Percentiles rank a stretch among this genome's conserved stretches.
Evolutionary conservation across 1,284 basidiomycete species (phyloP).

Genomic region (Phlebopus sp.): DNA sequence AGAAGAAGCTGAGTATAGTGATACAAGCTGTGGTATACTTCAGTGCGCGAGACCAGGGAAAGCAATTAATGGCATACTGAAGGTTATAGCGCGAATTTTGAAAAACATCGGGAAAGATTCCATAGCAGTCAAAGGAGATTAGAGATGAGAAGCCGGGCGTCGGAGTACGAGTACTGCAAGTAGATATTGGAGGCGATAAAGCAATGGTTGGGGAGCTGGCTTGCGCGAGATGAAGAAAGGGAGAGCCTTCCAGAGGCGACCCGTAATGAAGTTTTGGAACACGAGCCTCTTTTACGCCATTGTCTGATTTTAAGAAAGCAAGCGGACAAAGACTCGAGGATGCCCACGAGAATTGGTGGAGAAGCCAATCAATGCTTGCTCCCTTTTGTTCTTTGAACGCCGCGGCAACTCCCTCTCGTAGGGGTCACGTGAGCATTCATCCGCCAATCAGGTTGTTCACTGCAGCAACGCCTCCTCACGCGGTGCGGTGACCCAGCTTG

Average conservation of each 20-base stretch:
- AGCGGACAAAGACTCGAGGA: constrained; percentile 4
- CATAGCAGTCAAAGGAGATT: constrained; percentile 28
- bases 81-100: constrained; percentile 37
- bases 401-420: too few relatives aligned
- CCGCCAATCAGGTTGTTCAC: too few relatives aligned
- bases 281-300: constrained; percentile 1
- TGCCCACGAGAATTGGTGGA: background rate
- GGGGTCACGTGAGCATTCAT: too few relatives aligned
- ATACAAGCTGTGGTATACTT: constrained; percentile 32
- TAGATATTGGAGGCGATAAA: background rate
- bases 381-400: constrained; percentile 24
- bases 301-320: constrained; percentile 4
- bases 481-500: background rate
- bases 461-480: too few relatives aligned
- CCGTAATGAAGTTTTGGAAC: constrained; percentile 4
- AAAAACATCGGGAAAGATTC: constrained; percentile 39
- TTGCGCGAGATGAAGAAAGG: constrained; percentile 3
- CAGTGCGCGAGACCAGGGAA: background rate
- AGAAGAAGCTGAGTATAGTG: constrained; percentile 40
- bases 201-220: background rate
- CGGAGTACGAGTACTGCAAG: background rate
- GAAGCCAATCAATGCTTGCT: constrained; percentile 9
- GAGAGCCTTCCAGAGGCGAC: constrained; percentile 18
- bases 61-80: constrained; percentile 35
- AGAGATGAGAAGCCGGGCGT: background rate